Evolutionary conservation across 148 eudicot species (phyloP).

Genomic region (Camellia granthamiana): DNA sequence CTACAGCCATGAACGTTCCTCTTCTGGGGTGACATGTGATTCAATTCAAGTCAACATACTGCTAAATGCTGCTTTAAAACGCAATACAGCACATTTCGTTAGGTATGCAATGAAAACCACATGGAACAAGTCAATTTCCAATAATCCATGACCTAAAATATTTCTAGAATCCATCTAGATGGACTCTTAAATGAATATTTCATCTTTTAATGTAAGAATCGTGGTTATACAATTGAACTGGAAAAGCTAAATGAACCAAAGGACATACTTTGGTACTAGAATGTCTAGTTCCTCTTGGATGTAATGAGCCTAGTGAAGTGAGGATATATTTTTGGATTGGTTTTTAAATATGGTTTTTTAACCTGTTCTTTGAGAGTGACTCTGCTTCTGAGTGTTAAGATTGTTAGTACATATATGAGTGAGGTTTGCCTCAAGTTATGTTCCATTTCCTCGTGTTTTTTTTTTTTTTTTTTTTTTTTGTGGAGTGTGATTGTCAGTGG

Average conservation of each 20-base stretch:
- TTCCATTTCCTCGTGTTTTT: too few species aligned
- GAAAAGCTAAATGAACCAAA: not conserved
- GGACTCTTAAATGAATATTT: too few species aligned
- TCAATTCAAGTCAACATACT: not conserved
- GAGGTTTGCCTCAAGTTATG: too few species aligned
- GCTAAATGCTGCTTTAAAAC: not conserved
- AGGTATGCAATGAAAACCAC: not conserved
- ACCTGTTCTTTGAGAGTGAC: too few species aligned
- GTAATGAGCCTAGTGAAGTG: not conserved
- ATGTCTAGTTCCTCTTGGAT: not conserved
- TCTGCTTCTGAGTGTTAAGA: too few species aligned
- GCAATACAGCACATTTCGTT: not conserved
- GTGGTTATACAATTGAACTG: not conserved
- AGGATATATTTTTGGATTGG: too few species aligned
- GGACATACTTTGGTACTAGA: not conserved
- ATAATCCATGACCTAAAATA: not conserved
- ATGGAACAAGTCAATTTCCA: not conserved
- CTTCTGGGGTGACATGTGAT: not conserved
- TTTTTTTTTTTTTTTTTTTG: too few species aligned
- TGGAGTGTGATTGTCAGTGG: too few species aligned
- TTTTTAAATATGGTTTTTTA: too few species aligned
- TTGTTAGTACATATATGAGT: too few species aligned
- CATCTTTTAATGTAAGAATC: not conserved
- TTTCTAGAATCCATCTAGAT: not conserved
- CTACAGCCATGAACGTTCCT: not conserved